Conservation (phyloP, 192 early-diverging fungal species). For the Coemansia sp. region DNA sequence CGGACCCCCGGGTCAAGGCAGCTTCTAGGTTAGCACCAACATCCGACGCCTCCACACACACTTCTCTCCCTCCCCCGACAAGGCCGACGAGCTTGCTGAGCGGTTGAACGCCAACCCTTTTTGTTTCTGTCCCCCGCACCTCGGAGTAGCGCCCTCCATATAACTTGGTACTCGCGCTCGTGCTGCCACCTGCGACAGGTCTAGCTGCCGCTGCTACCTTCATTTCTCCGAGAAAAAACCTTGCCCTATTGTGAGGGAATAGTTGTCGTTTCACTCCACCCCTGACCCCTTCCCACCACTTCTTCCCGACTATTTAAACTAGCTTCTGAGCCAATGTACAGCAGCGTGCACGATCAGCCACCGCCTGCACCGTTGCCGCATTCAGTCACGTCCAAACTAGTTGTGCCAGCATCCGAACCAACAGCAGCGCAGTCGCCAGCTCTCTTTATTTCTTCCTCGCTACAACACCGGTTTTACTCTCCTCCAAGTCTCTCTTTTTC, state of each 20-base stretch:
- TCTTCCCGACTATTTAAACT: not conserved
- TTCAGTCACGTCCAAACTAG: constrained; percentile 38
- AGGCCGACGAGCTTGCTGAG: not conserved
- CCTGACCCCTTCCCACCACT: constrained; percentile 13
- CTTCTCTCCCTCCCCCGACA: not conserved
- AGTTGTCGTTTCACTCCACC: constrained; percentile 21
- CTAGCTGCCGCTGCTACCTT: not conserved
- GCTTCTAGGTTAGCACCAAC: constrained; percentile 1
- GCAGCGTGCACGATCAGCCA: constrained; percentile 55
- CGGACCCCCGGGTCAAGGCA: constrained; percentile 3
- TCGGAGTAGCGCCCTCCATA: constrained; percentile 1
- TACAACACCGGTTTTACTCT: constrained; percentile 20
- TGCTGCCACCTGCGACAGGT: not conserved
- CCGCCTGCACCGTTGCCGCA: constrained; percentile 51
- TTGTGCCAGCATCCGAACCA: constrained; percentile 34
- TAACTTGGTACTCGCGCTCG: not conserved
- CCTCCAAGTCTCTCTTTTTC: constrained; percentile 13
- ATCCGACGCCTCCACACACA: not conserved
- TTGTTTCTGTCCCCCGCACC: constrained; percentile 3
- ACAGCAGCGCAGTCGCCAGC: constrained; percentile 35
- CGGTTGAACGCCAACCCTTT: not conserved
- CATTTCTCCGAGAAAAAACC: not conserved
- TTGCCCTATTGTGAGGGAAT: constrained; percentile 38
- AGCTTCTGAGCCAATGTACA: constrained; percentile 39
- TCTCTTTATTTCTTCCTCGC: constrained; percentile 29